Percentiles rank a stretch among this genome's conserved stretches.
Conservation (phyloP, 768 basidiomycete species). For the Tricholomella constricta region DNA sequence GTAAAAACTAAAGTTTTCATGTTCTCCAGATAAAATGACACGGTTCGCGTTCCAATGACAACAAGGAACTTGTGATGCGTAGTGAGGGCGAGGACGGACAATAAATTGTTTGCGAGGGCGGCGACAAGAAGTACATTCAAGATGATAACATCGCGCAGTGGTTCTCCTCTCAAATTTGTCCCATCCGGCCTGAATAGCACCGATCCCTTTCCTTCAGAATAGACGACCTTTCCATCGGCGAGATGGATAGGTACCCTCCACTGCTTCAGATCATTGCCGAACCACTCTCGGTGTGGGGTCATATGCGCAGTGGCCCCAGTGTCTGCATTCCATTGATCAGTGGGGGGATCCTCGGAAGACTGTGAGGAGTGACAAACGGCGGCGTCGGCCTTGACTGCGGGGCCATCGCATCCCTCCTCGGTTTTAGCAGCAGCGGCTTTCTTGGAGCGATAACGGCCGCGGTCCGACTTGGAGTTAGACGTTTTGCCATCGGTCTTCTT, state of each 20-base stretch:
- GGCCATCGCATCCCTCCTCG: neutral
- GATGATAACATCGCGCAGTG: too few species aligned
- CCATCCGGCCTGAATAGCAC: slow-evolving; percentile 23
- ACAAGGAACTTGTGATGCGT: too few species aligned
- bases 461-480: neutral
- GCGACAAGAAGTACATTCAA: too few species aligned
- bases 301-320: too few species aligned
- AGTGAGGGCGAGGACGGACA: too few species aligned
- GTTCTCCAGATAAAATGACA: too few species aligned
- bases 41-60: too few species aligned
- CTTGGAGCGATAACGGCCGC: too few species aligned
- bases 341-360: neutral
- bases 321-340: neutral
- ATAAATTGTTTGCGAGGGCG: too few species aligned
- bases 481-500: neutral
- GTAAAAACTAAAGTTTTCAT: too few species aligned
- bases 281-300: neutral
- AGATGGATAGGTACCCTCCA: too few species aligned
- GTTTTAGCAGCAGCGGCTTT: neutral
- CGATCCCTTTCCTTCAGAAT: slow-evolving; percentile 14
- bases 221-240: too few species aligned
- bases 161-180: slow-evolving; percentile 33
- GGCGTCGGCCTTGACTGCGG: neutral
- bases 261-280: slow-evolving; percentile 19
- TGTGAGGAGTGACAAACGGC: neutral